Evolutionary conservation across 768 basidiomycete species (phyloP).

Genomic region (Coprinopsis strossmayeri): DNA sequence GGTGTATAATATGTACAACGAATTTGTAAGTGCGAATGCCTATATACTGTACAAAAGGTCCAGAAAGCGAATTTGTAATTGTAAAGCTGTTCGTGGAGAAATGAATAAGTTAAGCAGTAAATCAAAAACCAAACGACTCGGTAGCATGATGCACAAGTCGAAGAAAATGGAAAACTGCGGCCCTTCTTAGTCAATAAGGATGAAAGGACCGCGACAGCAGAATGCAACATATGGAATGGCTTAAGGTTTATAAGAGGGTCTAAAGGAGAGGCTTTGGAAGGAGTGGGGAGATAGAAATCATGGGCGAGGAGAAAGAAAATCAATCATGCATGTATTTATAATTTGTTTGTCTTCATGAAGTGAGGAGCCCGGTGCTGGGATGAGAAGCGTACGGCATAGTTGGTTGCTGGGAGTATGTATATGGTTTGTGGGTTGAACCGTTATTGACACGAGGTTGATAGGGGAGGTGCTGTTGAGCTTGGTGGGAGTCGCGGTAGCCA

Average conservation of each 20-base stretch:
- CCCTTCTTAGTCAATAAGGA: not conserved
- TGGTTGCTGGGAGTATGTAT: not conserved
- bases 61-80: not conserved
- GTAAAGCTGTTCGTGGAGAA: too few species aligned
- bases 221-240: too few species aligned
- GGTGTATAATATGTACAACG: too few species aligned
- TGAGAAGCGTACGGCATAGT: too few species aligned
- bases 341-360: too few species aligned
- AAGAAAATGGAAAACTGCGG: not conserved
- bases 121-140: too few species aligned
- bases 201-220: not conserved
- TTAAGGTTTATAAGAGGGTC: not conserved
- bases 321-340: too few species aligned
- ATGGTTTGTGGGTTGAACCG: not conserved
- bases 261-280: slow-evolving; percentile 6
- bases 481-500: slow-evolving; percentile 4
- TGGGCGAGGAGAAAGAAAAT: not conserved
- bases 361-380: not conserved
- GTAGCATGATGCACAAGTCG: not conserved
- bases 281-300: not conserved
- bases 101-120: too few species aligned
- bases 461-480: not conserved
- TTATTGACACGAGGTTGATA: slow-evolving; percentile 1
- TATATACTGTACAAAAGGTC: too few species aligned
- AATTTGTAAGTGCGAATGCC: too few species aligned